Base-by-base conservation (phyloP, 345 rosid genomes). In the Gossypium rotundifolium region DNA sequence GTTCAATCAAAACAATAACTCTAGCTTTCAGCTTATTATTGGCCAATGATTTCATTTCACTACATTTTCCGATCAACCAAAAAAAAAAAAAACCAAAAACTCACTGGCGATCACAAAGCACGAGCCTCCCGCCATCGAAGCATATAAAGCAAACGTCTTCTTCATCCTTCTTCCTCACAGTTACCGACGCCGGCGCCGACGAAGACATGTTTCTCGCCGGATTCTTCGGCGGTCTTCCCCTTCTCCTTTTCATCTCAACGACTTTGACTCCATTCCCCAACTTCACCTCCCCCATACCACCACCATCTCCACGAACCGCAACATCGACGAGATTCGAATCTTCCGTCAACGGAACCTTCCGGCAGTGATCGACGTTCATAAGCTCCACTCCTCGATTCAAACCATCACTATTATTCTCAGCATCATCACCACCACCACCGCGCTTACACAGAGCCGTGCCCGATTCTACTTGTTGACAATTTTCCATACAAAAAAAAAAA, bases 81-180 rank as follows among this genome's bases (percentile, higher is more conserved):
- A 70, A 63, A 9, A n/a, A 64, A 64, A 2, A 65, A 13, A 38
- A 16, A 17, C 1, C 49, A 51, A 45, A 61, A 67, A 84, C 91
- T 75, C 79, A 95, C 99, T 90, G 84, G 76, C 98, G 97, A 91
- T 95, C 99, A 69, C 99, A 95, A 40, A 95, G 90, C 81, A 95
- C 99, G n/a, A 95, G 94, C 76, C 87, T 84, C 53, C 99, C 99
- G 46, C 99, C 99, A 75, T 95, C 99, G 75, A 93, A 95, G 87
- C 99, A 95, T 60, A 95, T 93, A 70, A 95, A 95, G 71, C 99
- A 95, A 75, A 95, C 99, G 71, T 95, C 99, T 68, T 95, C 99
- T 71, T 93, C 99, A 29, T 90, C 92, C 25, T 83, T 81, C 83
- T 73, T 85, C 76, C 76, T 78, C 72, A 27, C 69, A 23, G 75